Conservation (phyloP, 495 filamentous ascomycete genomes). For the Cairneyella variabilis region DNA sequence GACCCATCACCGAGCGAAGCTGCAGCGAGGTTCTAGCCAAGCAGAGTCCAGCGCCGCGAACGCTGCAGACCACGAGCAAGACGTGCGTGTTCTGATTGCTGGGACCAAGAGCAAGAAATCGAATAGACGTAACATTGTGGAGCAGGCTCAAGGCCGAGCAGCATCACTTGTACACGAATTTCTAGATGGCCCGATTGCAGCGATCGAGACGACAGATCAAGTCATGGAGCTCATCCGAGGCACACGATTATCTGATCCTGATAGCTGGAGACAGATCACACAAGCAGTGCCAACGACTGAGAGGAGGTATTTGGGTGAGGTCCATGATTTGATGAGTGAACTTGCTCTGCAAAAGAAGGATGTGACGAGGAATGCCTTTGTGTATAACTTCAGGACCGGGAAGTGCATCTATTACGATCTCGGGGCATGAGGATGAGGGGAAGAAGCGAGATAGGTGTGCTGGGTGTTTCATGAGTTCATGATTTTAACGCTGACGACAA, state of each 20-base stretch:
- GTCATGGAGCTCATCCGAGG: conserved; percentile 75
- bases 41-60: conserved; percentile 36
- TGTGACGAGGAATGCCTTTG: conserved; percentile 60
- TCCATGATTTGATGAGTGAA: conserved; percentile 71
- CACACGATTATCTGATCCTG: conserved; percentile 73
- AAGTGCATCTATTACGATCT: conserved; percentile 75
- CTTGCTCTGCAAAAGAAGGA: conserved; percentile 55
- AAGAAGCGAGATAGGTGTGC: too few species aligned
- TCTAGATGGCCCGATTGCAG: conserved; percentile 72
- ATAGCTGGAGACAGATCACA: conserved; percentile 81
- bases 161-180: conserved; percentile 61
- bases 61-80: conserved; percentile 53
- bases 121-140: conserved; percentile 79
- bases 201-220: conserved; percentile 83
- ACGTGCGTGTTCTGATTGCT: conserved; percentile 78
- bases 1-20: conserved; percentile 36
- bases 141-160: conserved; percentile 66
- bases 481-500: too few species aligned
- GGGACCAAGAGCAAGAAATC: conserved; percentile 86
- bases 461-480: too few species aligned
- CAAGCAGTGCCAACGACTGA: conserved; percentile 75
- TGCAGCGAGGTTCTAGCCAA: conserved; percentile 27
- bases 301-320: conserved; percentile 79
- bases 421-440: conserved; percentile 33
- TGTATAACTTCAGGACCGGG: conserved; percentile 77